Percentiles rank a stretch among this genome's conserved stretches.
phyloP scores from a whole-genome alignment of 495 filamentous ascomycete genomes.

The Chaetomidium leptoderma region DNA sequence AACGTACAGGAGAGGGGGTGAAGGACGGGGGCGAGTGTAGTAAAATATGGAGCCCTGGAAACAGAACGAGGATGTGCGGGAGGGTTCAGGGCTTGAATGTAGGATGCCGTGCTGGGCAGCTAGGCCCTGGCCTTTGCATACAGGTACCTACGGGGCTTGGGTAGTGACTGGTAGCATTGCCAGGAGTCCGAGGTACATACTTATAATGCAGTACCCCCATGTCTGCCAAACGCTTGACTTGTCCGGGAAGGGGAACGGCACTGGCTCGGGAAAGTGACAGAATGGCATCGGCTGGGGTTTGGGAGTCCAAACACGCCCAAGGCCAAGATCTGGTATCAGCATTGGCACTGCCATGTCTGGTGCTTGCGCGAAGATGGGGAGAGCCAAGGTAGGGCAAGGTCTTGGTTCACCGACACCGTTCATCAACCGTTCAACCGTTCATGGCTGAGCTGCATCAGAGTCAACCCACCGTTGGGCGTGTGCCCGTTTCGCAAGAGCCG shows the following conservation, averaged over 20 bases:
- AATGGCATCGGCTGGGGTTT: slow-evolving; percentile 13
- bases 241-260: slow-evolving; percentile 14
- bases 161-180: slow-evolving; percentile 21
- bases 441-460: slow-evolving; percentile 4
- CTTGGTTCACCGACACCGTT: not conserved
- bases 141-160: no score
- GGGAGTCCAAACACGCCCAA: slow-evolving; percentile 5
- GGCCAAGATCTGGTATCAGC: slow-evolving; percentile 18
- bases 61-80: slow-evolving; percentile 28
- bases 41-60: slow-evolving; percentile 22
- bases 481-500: no score
- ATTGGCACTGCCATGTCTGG: slow-evolving; percentile 12
- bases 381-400: not conserved
- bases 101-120: slow-evolving; percentile 15
- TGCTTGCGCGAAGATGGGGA: slow-evolving; percentile 1
- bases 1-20: slow-evolving; percentile 17
- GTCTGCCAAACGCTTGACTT: slow-evolving; percentile 27
- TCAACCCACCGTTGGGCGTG: no score
- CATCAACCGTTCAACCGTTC: slow-evolving; percentile 14
- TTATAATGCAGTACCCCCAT: slow-evolving; percentile 14
- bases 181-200: slow-evolving; percentile 23
- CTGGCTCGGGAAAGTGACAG: slow-evolving; percentile 9
- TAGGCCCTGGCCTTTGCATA: slow-evolving; percentile 12
- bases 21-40: slow-evolving; percentile 11
- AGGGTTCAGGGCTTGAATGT: slow-evolving; percentile 26